These are phyloP conservation scores for Alternaria sp. DNA, from an alignment of 2,329 filamentous ascomycete species.

Conservation along the genomic window DNA sequence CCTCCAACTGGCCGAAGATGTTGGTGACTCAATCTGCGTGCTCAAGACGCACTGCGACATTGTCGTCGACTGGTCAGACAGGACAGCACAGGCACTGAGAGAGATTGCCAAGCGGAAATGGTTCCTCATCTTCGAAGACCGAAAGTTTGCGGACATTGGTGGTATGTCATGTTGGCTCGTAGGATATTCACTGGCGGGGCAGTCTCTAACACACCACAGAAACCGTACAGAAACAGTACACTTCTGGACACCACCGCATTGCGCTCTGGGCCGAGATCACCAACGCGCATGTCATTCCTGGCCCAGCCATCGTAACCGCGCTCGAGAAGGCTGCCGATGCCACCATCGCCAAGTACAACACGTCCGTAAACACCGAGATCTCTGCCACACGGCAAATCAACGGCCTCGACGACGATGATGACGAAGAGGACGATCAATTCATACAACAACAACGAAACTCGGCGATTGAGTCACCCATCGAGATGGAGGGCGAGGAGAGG, in stretches of 20 bases:
- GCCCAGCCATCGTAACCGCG: conserved; percentile 59
- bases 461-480: conserved; percentile 39
- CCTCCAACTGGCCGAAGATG: conserved; percentile 61
- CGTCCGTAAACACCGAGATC: conserved; percentile 59
- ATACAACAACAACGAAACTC: conserved; percentile 52
- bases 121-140: conserved; percentile 62
- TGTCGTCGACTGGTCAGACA: conserved; percentile 65
- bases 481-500: conserved; percentile 40
- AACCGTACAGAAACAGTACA: conserved; percentile 63
- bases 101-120: conserved; percentile 57
- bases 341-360: conserved; percentile 58
- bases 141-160: conserved; percentile 63
- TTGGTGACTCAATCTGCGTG: conserved; percentile 66
- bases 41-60: conserved; percentile 68
- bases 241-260: conserved; percentile 57
- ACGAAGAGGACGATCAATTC: conserved; percentile 37
- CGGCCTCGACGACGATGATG: conserved; percentile 35
- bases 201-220: conserved; percentile 41
- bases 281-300: conserved; percentile 61
- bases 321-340: conserved; percentile 56
- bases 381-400: conserved; percentile 45
- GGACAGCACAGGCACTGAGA: conserved; percentile 57
- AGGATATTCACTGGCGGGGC: neutral
- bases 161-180: conserved; percentile 47
- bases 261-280: conserved; percentile 60